These are phyloP conservation scores for Gloeophyllum trabeum DNA, from an alignment of 768 basidiomycete genomes.

Conservation along the genomic window DNA sequence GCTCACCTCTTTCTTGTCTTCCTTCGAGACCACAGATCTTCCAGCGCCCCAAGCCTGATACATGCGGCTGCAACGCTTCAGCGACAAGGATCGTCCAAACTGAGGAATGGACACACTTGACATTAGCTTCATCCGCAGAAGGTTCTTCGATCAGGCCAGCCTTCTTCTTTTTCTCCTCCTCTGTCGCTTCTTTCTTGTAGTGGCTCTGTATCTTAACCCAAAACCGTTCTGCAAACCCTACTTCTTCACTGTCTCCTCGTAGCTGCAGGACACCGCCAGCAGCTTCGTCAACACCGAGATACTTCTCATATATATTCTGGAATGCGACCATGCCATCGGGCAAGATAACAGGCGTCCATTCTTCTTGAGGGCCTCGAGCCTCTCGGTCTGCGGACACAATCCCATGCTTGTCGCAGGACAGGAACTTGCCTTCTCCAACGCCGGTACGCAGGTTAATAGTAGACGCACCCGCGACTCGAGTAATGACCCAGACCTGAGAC, in stretches of 20 bases:
- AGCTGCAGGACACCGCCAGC: slow-evolving; percentile 73
- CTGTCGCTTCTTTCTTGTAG: slow-evolving; percentile 73
- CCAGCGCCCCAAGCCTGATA: slow-evolving; percentile 85
- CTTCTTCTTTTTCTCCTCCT: slow-evolving; percentile 43
- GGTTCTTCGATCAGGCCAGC: slow-evolving; percentile 20
- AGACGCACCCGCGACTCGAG: slow-evolving; percentile 72
- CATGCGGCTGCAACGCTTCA: slow-evolving; percentile 33
- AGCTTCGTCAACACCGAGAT: slow-evolving; percentile 75
- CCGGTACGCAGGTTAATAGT: slow-evolving; percentile 84
- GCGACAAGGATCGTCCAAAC: slow-evolving; percentile 1
- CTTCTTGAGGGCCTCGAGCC: slow-evolving; percentile 87
- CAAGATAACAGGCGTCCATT: slow-evolving; percentile 80
- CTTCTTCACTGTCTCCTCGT: slow-evolving; percentile 76
- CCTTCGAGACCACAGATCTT: slow-evolving; percentile 51
- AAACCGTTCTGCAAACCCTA: slow-evolving; percentile 80
- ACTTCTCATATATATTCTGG: slow-evolving; percentile 84
- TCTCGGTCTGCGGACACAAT: slow-evolving; percentile 78
- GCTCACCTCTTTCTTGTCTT: slow-evolving; percentile 65
- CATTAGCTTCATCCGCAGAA: slow-evolving; percentile 55
- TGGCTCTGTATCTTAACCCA: slow-evolving; percentile 86
- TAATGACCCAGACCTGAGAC: slow-evolving; percentile 85
- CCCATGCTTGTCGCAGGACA: slow-evolving; percentile 81
- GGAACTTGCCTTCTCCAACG: slow-evolving; percentile 81
- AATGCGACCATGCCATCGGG: slow-evolving; percentile 83
- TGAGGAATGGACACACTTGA: slow-evolving; percentile 45